These are phyloP conservation scores for Pichia heedii DNA, from an alignment of 805 yeast species.

Conservation along the genomic window DNA sequence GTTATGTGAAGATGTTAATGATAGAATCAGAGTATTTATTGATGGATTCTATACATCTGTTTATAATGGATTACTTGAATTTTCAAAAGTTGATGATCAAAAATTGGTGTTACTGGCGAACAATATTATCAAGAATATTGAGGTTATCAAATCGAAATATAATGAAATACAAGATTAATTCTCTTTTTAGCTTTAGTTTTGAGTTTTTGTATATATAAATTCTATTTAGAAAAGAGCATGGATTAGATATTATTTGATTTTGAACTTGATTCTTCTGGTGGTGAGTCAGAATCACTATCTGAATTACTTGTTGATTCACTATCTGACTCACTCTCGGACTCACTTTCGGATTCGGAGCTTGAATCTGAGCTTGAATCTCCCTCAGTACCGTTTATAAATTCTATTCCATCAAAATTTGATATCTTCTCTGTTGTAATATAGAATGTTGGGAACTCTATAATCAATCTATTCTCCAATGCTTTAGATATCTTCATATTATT, in stretches of 20 bases:
- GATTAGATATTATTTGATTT: neutral
- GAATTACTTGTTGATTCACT: conserved; percentile 7
- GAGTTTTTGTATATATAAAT: neutral
- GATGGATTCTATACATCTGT: conserved; percentile 47
- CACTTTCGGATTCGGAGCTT: neutral
- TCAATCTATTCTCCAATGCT: conserved; percentile 44
- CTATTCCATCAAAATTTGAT: neutral
- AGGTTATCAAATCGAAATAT: conserved; percentile 14
- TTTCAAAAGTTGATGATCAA: conserved; percentile 45
- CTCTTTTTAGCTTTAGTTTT: no score
- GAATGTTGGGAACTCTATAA: conserved; percentile 74
- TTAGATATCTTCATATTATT: conserved; percentile 17
- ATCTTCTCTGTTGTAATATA: conserved; percentile 24
- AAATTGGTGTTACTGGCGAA: conserved; percentile 16
- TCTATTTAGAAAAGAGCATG: no score
- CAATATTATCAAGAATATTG: conserved; percentile 11
- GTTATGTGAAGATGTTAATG: conserved; percentile 49
- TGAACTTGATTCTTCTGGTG: conserved; percentile 21
- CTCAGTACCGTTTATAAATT: neutral
- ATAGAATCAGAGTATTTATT: conserved; percentile 43
- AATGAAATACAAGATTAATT: conserved; percentile 9
- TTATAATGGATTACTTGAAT: conserved; percentile 37
- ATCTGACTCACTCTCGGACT: no score
- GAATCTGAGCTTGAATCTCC: conserved; percentile 2
- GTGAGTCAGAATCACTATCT: conserved; percentile 9